phyloP scores from a whole-genome alignment of 2,329 filamentous ascomycete genomes.

The Pestalotiopsis fici region DNA sequence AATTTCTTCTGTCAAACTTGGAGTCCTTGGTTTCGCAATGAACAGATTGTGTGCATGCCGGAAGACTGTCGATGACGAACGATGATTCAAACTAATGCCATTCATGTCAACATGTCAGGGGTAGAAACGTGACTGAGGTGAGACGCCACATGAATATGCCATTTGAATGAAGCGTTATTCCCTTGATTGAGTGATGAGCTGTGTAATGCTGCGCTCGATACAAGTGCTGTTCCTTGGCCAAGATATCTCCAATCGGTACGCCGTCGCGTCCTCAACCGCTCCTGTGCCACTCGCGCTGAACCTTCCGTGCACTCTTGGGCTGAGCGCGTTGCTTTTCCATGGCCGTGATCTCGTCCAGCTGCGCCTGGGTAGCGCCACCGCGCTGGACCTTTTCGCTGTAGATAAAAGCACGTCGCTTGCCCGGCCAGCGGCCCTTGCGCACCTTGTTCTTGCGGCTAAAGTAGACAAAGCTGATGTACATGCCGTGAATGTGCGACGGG shows the following conservation, averaged over 20 bases:
- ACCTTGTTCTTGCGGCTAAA: constrained; percentile 7
- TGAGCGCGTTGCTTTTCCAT: not conserved
- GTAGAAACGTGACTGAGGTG: no score
- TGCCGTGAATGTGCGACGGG: constrained; percentile 9
- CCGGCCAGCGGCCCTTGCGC: constrained; percentile 2
- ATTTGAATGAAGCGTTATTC: no score
- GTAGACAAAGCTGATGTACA: constrained; percentile 10
- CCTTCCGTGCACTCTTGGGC: not conserved
- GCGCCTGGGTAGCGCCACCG: not conserved
- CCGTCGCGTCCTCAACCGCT: not conserved
- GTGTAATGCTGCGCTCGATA: not conserved
- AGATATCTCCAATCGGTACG: not conserved
- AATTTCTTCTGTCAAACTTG: not conserved
- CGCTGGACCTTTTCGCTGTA: constrained; percentile 7
- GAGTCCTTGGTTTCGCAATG: no score
- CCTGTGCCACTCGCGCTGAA: not conserved
- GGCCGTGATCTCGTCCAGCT: not conserved
- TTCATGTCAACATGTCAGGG: no score
- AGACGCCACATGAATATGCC: no score
- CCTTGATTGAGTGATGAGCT: not conserved
- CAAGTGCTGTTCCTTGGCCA: not conserved
- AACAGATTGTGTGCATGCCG: not conserved
- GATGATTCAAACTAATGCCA: no score
- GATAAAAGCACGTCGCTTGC: not conserved
- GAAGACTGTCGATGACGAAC: no score